Conservation (phyloP, 768 basidiomycete genomes). For the Erythrobasidium yunnanense region DNA sequence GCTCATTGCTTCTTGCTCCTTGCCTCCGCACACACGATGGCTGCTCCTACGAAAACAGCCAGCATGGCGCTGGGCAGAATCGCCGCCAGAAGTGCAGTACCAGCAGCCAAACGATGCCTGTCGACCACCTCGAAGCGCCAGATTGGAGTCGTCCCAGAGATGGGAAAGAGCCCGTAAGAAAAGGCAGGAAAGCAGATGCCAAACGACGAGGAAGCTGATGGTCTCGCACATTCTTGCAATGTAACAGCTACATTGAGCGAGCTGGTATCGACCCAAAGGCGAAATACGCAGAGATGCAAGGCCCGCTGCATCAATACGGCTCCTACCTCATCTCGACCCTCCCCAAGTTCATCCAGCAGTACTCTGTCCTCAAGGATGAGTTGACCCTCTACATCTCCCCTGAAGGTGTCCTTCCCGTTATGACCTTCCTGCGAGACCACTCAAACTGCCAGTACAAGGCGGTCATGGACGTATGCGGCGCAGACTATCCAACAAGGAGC, state of each 20-base stretch:
- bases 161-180: neutral
- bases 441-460: slow-evolving; percentile 86
- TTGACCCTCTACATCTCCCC: slow-evolving; percentile 49
- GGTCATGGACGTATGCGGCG: slow-evolving; percentile 86
- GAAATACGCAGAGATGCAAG: slow-evolving; percentile 22
- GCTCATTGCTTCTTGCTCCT: no score
- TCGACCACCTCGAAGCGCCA: neutral
- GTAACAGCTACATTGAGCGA: slow-evolving; percentile 3
- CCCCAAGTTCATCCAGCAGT: slow-evolving; percentile 86
- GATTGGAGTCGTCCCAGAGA: slow-evolving; percentile 6
- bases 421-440: slow-evolving; percentile 44
- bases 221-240: neutral
- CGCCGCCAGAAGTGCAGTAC: no score
- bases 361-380: slow-evolving; percentile 92
- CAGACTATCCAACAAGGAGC: slow-evolving; percentile 83
- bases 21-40: no score
- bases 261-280: slow-evolving; percentile 13
- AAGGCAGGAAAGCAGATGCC: neutral
- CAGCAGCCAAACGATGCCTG: no score
- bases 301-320: slow-evolving; percentile 29
- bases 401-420: slow-evolving; percentile 37
- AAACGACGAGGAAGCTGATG: neutral
- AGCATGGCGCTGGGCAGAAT: no score
- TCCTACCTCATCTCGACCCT: slow-evolving; percentile 28
- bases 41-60: no score